These are phyloP conservation scores for Colletotrichum gloeosporioides DNA, from an alignment of 2,329 filamentous ascomycete genomes.

Conservation along the genomic window DNA sequence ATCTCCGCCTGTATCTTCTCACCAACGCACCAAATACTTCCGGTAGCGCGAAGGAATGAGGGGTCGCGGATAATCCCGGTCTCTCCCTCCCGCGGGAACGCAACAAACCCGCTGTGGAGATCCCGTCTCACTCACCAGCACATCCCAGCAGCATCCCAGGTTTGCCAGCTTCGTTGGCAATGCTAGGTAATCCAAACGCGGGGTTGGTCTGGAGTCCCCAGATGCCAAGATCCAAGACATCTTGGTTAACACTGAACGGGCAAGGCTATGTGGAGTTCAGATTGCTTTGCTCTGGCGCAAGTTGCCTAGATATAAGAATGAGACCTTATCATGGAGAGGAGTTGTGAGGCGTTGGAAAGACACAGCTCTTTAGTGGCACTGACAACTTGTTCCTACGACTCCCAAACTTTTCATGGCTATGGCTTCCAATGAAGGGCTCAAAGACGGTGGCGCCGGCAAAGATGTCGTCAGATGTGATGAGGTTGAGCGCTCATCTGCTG, in stretches of 20 bases:
- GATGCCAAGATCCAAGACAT: background rate
- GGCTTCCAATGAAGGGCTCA: background rate
- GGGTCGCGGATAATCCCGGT: background rate
- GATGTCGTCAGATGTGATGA: background rate
- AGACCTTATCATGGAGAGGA: background rate
- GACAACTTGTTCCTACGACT: too few relatives aligned
- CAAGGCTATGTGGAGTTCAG: background rate
- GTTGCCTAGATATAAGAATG: background rate
- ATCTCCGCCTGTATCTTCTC: background rate
- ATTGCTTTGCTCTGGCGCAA: background rate
- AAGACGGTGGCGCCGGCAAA: background rate
- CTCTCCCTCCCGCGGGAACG: background rate
- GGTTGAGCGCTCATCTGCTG: background rate
- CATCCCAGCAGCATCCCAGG: background rate
- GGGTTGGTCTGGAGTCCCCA: conserved; percentile 18
- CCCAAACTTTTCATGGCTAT: background rate
- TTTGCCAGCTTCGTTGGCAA: background rate
- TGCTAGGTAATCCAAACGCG: background rate
- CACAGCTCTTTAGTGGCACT: background rate
- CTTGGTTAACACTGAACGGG: background rate
- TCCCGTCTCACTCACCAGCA: background rate
- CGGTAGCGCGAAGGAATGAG: background rate
- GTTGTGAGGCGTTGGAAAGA: background rate
- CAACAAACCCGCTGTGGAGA: background rate
- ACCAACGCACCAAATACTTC: background rate